Percentiles rank a stretch among this genome's conserved stretches.
These are phyloP conservation scores for Nakataea oryzae DNA, from an alignment of 2,329 filamentous ascomycete species.

Conservation along the genomic window DNA sequence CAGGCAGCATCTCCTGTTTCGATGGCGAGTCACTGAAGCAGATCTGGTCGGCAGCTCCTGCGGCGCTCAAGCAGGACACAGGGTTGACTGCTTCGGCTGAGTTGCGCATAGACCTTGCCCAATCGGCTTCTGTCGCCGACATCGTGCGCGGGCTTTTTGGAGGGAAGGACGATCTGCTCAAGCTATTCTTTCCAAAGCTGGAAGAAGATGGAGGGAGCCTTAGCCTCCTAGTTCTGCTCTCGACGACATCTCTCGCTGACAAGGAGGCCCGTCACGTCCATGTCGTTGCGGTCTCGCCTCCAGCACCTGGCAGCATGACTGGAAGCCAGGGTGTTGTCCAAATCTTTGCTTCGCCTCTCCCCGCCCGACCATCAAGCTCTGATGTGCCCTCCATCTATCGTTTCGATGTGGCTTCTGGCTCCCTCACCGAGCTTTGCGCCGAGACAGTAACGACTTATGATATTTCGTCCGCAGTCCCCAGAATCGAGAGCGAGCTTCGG, in stretches of 20 bases:
- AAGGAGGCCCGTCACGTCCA: slow-evolving; percentile 19
- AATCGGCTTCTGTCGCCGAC: slow-evolving; percentile 33
- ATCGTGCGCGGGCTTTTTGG: slow-evolving; percentile 45
- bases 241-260: slow-evolving; percentile 19
- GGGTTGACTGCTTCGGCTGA: slow-evolving; percentile 11
- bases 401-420: slow-evolving; percentile 53
- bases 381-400: slow-evolving; percentile 27
- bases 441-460: slow-evolving; percentile 51
- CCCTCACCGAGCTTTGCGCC: slow-evolving; percentile 47
- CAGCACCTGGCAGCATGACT: slow-evolving; percentile 1
- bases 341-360: slow-evolving; percentile 4
- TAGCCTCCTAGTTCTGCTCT: slow-evolving; percentile 45
- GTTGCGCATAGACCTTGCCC: slow-evolving; percentile 39
- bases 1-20: slow-evolving; percentile 51
- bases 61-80: slow-evolving; percentile 30
- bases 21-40: slow-evolving; percentile 42
- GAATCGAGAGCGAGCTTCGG: slow-evolving; percentile 42
- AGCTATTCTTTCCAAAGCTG: slow-evolving; percentile 37
- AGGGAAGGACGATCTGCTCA: slow-evolving; percentile 39
- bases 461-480: slow-evolving; percentile 51
- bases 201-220: slow-evolving; percentile 32
- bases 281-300: slow-evolving; percentile 17
- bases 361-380: neutral
- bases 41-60: slow-evolving; percentile 34
- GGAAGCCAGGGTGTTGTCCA: slow-evolving; percentile 10